Base-by-base conservation (phyloP, 1,139 yeast genomes). In the Spencermartinsiella ligniputridi region DNA sequence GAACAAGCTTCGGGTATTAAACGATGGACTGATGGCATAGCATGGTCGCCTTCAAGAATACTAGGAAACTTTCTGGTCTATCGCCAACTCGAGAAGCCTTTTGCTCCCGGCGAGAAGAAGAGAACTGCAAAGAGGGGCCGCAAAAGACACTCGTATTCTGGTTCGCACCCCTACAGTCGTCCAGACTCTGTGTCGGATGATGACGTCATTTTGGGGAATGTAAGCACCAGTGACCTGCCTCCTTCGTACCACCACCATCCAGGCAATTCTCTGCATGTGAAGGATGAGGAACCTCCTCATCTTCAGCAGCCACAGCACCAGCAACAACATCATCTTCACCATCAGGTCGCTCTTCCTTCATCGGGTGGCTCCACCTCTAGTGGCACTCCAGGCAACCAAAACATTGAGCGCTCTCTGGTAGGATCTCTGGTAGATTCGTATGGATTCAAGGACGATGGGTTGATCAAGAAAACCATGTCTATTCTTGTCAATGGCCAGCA, bases 11-110 rank as follows among this genome's bases (percentile, higher is more conserved):
- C 92, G 0, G 92, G 94, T 1, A 88, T 89, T 50, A 85, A 85
- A 62, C 71, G 97, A 45, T 89, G 97, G 97, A 89, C 97, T 0
- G 97, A 89, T 60, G 96, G 97, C 13, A 78, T 86, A 17, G 75
- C 90, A 11, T 89, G 97, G 97, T 81, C 90, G 1, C 96, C 97
- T 0, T 83, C 94, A 2, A 70, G 97, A 42, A 87, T 89, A 24
- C 71, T 87, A 35, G 95, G 95, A 2, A 72, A 94, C 47, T 89
- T 89, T 55, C 69, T 89, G 35, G 83, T 89, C 8, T 89, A 89
- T 63, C 75, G 95, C 35, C 94, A 86, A 62, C 67, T 86, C 43
- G 89, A 85, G 56, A 76, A 77, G 52, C 72, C 72, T 20, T 70
- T 75, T n/a, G 63, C 66, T 9, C 65, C 69, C 3, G 70, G 69